These are phyloP conservation scores for Chaetomium strumarium DNA, from an alignment of 2,329 filamentous ascomycete genomes.

Conservation along the genomic window DNA sequence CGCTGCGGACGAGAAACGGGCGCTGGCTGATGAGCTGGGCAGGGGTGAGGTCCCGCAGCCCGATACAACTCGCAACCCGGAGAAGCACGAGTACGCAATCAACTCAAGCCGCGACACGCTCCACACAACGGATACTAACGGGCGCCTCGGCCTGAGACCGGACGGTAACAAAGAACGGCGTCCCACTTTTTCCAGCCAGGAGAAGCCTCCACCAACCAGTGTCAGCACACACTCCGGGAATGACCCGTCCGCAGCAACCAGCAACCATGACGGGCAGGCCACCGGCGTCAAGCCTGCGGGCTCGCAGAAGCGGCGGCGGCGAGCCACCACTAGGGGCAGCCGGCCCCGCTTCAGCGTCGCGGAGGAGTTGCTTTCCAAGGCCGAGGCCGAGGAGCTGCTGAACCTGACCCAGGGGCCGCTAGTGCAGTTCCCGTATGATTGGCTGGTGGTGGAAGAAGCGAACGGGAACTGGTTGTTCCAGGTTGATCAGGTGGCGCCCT, in stretches of 20 bases:
- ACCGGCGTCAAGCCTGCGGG: conserved; percentile 31
- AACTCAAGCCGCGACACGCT: conserved; percentile 21
- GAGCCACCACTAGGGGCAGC: conserved; percentile 65
- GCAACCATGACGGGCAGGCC: conserved; percentile 17
- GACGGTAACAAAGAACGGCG: conserved; percentile 43
- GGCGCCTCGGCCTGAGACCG: conserved; percentile 20
- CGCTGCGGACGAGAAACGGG: conserved; percentile 40
- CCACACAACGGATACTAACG: conserved; percentile 24
- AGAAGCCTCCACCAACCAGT: conserved; percentile 37
- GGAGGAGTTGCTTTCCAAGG: conserved; percentile 70
- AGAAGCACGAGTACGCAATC: conserved; percentile 7
- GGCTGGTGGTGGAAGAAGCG: conserved; percentile 84
- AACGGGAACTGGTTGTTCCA: conserved; percentile 96
- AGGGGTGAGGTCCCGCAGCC: conserved; percentile 6
- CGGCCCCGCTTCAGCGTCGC: conserved; percentile 55
- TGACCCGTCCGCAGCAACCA: background rate
- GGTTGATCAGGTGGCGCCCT: conserved; percentile 88
- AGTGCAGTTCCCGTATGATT: conserved; percentile 92
- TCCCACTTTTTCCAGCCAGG: conserved; percentile 50
- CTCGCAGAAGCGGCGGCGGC: conserved; percentile 56
- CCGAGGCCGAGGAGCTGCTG: conserved; percentile 76
- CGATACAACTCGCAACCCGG: conserved; percentile 20
- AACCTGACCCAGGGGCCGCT: conserved; percentile 79
- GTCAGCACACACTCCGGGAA: conserved; percentile 19
- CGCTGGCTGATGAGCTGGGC: conserved; percentile 24